A percentile compares a stretch with the other conserved stretches of the same genome.
Conservation (phyloP, 1,284 basidiomycete genomes). For the Rhodotorula sp. region DNA sequence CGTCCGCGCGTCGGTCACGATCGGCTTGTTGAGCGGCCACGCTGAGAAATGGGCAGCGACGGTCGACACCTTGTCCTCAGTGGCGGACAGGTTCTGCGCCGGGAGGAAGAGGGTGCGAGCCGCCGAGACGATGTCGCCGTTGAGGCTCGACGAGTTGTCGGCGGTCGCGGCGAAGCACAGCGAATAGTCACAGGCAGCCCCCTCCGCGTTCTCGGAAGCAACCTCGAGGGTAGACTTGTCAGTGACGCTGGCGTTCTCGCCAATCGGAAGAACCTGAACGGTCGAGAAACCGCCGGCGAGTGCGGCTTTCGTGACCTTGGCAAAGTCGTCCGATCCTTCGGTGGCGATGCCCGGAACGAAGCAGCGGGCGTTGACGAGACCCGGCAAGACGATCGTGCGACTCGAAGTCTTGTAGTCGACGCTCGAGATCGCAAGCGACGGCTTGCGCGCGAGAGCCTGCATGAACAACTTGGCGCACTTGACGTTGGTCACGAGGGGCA, state of each 20-base stretch:
- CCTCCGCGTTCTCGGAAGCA: constrained; percentile 64
- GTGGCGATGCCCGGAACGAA: constrained; percentile 74
- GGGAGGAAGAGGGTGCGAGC: constrained; percentile 84
- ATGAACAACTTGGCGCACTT: constrained; percentile 98
- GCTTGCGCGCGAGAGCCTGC: constrained; percentile 87
- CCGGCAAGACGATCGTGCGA: constrained; percentile 85
- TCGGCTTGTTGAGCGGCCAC: constrained; percentile 88
- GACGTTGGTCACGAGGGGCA: constrained; percentile 96
- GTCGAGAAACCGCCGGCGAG: constrained; percentile 85
- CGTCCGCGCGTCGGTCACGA: constrained; percentile 88
- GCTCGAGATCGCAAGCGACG: constrained; percentile 77
- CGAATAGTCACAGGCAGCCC: constrained; percentile 81
- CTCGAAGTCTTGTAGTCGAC: constrained; percentile 96
- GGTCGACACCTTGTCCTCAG: constrained; percentile 55
- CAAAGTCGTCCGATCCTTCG: constrained; percentile 62
- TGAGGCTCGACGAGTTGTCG: constrained; percentile 64
- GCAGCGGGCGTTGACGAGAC: constrained; percentile 81
- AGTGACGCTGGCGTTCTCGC: constrained; percentile 60
- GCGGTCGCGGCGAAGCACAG: constrained; percentile 73
- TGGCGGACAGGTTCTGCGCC: constrained; percentile 62
- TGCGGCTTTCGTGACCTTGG: constrained; percentile 70
- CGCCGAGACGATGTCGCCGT: constrained; percentile 67
- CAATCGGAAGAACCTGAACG: constrained; percentile 71
- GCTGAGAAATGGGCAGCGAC: constrained; percentile 53
- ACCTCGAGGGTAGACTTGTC: constrained; percentile 67